These are phyloP conservation scores for Fusarium lyarnte DNA, from an alignment of 2,329 filamentous ascomycete species.

Conservation along the genomic window DNA sequence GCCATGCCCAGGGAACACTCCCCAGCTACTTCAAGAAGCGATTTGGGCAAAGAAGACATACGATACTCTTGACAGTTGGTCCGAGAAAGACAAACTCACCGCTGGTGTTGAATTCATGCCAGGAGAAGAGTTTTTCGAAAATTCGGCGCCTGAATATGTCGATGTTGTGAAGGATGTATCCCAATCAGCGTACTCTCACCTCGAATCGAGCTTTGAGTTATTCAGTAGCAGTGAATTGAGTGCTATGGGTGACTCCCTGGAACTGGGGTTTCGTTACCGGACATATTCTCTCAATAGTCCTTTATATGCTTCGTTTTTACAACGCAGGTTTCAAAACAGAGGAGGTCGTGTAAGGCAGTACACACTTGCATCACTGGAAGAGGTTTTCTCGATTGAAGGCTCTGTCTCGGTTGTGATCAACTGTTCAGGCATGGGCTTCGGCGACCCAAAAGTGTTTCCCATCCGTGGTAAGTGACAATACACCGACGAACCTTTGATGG, in stretches of 20 bases:
- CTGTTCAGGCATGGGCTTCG: background rate
- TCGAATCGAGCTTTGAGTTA: background rate
- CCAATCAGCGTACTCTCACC: background rate
- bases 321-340: background rate
- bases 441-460: background rate
- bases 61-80: background rate
- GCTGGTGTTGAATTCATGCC: background rate
- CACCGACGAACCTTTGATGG: accelerated
- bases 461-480: background rate
- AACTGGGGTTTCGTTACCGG: background rate
- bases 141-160: background rate
- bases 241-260: background rate
- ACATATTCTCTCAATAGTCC: background rate
- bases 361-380: background rate
- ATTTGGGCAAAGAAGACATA: background rate
- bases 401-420: background rate
- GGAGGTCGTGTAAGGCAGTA: background rate
- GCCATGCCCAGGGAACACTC: background rate
- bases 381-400: background rate
- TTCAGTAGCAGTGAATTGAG: background rate
- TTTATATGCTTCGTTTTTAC: background rate
- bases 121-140: background rate
- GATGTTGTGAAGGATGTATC: background rate
- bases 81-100: background rate
- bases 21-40: background rate